Percentiles rank a stretch among this genome's conserved stretches.
phyloP scores from a whole-genome alignment of 2,329 filamentous ascomycete genomes.

The Pseudogymnoascus sp. region DNA sequence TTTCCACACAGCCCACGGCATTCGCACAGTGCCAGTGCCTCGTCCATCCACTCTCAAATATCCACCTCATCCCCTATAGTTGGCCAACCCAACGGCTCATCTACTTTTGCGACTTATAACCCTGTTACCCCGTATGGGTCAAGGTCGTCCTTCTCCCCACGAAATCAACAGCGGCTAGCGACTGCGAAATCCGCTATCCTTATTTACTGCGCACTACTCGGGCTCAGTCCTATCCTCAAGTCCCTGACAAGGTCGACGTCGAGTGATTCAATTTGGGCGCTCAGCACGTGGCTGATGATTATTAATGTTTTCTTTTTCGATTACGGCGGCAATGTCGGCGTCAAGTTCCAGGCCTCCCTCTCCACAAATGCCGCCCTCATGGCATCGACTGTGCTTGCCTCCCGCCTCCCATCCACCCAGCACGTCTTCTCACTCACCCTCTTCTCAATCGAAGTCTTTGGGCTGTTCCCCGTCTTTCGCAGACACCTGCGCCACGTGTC shows the following conservation, averaged over 20 bases:
- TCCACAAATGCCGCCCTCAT: slow-evolving; percentile 95
- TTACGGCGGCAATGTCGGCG: slow-evolving; percentile 59
- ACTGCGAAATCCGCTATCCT: slow-evolving; percentile 88
- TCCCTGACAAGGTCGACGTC: slow-evolving; percentile 91
- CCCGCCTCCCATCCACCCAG: slow-evolving; percentile 77
- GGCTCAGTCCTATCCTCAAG: slow-evolving; percentile 89
- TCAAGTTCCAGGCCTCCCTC: slow-evolving; percentile 62
- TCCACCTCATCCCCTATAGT: slow-evolving; percentile 11
- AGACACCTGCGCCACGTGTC: slow-evolving; percentile 74
- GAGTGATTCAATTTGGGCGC: slow-evolving; percentile 92
- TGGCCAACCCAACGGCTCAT: slow-evolving; percentile 26
- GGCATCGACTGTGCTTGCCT: slow-evolving; percentile 90
- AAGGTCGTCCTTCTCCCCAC: slow-evolving; percentile 20
- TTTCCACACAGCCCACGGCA: slow-evolving; percentile 30
- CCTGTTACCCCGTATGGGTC: slow-evolving; percentile 38
- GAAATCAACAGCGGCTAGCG: slow-evolving; percentile 55
- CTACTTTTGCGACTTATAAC: slow-evolving; percentile 6
- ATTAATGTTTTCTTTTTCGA: slow-evolving; percentile 99
- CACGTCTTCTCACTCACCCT: slow-evolving; percentile 93
- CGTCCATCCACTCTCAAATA: slow-evolving; percentile 42
- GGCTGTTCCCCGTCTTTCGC: slow-evolving; percentile 94
- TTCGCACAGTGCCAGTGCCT: slow-evolving; percentile 45
- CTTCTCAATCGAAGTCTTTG: slow-evolving; percentile 96
- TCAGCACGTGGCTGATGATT: slow-evolving; percentile 84
- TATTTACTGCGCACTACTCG: slow-evolving; percentile 87